Evolutionary conservation across 495 filamentous ascomycete species (phyloP), one percentile per base, ranked within the genome.

Genomic region (Penicillium chermesinum): DNA sequence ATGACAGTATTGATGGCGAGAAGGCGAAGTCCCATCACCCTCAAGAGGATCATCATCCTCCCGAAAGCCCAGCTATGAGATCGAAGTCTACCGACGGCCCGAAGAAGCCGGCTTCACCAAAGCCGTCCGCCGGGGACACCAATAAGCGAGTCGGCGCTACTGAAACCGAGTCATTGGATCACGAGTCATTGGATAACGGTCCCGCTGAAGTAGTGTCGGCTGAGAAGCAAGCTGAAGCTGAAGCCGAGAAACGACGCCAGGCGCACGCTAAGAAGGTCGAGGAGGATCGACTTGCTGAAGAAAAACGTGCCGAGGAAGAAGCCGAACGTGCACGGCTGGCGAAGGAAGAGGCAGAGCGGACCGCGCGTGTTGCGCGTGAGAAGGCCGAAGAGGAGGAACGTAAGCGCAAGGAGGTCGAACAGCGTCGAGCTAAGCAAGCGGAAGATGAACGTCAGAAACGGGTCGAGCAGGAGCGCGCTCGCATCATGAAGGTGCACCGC

Each of bases 381-480:
- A 72, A 63, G 55, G 71, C 73, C 17, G 73, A 75, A 18, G 77
- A 79, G 37, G 76, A 77, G 43, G 77, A 79, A 36, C 72, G 71
- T 44, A 69, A 69, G 52, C 69, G 71, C 38, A 68, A 77, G 57
- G 75, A 80, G 61, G 63, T 66, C 21, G 76, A 81, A 56, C 65
- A 75, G 54, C 50, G 73, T 67, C 54, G 74, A 33, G 68, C 69
- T 40, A 80, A 73, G 43, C 74, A 74, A 66, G 71, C 68, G 15
- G 77, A 77, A 57, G 80, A 76, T 52, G 81, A 76, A 49, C 73
- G 69, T 21, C 69, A 71, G 46, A 75, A 80, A 53, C 65, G 70
- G 3, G 54, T 72, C 10, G 81, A 85, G 54, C 63, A 74, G 61
- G 82, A 86, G 65, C 79, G 83, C 9, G 59, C 67, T 49, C 71